Conservation (phyloP, 1,139 yeast species). For the Geotrichum carabidarum region DNA sequence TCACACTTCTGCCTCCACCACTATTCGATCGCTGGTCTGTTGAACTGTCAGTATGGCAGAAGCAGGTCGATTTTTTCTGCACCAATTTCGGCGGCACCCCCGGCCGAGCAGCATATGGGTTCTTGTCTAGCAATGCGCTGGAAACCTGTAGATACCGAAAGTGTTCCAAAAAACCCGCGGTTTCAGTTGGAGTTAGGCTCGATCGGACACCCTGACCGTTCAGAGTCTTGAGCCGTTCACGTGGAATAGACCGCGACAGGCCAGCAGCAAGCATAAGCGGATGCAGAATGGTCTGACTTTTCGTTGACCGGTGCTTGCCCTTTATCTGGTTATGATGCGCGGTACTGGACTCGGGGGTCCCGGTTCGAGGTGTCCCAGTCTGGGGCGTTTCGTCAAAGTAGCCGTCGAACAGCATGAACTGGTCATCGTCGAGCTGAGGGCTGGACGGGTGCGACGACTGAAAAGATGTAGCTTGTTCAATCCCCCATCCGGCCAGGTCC, state of each 20-base stretch:
- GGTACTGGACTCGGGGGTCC: neutral
- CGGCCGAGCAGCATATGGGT: neutral
- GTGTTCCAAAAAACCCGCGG: slow-evolving; percentile 41
- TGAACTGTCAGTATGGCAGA: slow-evolving; percentile 6
- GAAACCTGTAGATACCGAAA: slow-evolving; percentile 44
- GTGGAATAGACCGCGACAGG: slow-evolving; percentile 23
- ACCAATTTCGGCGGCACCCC: neutral
- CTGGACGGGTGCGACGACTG: neutral
- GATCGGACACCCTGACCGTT: slow-evolving; percentile 30
- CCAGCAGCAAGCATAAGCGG: slow-evolving; percentile 27
- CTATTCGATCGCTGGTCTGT: slow-evolving; percentile 17
- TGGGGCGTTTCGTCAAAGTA: too few relatives aligned
- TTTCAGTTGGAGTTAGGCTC: slow-evolving; percentile 32
- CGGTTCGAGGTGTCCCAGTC: neutral
- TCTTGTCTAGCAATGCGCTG: slow-evolving; percentile 41
- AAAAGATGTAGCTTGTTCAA: slow-evolving; percentile 22
- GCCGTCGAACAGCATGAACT: too few relatives aligned
- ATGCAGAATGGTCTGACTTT: slow-evolving; percentile 17
- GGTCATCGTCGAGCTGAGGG: too few relatives aligned
- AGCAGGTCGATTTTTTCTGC: neutral
- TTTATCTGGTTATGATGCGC: neutral
- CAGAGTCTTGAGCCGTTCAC: slow-evolving; percentile 27
- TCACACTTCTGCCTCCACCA: slow-evolving; percentile 35
- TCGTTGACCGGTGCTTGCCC: neutral
- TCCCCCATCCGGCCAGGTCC: slow-evolving; percentile 33